Conservation (phyloP, 805 yeast genomes). For the Maudiozyma serrabonitensis region DNA sequence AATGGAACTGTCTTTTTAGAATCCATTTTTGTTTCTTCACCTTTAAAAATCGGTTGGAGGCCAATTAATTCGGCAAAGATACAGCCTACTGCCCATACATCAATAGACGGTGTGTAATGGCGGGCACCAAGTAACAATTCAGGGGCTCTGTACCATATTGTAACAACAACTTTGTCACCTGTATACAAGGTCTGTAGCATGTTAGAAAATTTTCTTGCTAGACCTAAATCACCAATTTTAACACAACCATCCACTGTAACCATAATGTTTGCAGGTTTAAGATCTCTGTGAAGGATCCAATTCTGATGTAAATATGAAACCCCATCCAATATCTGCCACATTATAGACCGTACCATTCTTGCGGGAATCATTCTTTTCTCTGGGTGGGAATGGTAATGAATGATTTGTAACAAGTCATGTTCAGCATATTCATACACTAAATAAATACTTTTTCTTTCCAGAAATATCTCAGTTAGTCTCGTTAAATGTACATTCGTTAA, state of each 20-base stretch:
- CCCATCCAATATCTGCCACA: constrained; percentile 91
- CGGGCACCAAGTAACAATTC: constrained; percentile 84
- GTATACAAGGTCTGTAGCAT: constrained; percentile 79
- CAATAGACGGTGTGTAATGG: constrained; percentile 87
- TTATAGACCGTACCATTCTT: constrained; percentile 66
- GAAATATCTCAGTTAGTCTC: constrained; percentile 65
- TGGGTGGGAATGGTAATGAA: constrained; percentile 90
- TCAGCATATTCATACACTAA: constrained; percentile 96
- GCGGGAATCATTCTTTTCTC: constrained; percentile 72
- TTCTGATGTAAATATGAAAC: constrained; percentile 86
- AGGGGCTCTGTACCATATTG: constrained; percentile 95
- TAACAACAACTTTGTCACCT: constrained; percentile 93
- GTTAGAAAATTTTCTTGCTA: constrained; percentile 79
- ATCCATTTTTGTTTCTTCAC: constrained; percentile 95
- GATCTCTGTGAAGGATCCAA: constrained; percentile 92
- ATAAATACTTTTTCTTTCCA: constrained; percentile 83
- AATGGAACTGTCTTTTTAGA: constrained; percentile 88
- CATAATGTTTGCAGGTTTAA: constrained; percentile 97
- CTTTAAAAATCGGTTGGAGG: constrained; percentile 87
- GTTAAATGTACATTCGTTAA: constrained; percentile 72
- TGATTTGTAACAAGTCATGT: constrained; percentile 87
- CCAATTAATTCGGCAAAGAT: constrained; percentile 85
- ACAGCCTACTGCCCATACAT: constrained; percentile 94
- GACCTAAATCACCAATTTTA: constrained; percentile 90
- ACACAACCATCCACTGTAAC: constrained; percentile 83